phyloP scores from a whole-genome alignment of 352 stramenopile species.

The Lagenidium sp. region DNA sequence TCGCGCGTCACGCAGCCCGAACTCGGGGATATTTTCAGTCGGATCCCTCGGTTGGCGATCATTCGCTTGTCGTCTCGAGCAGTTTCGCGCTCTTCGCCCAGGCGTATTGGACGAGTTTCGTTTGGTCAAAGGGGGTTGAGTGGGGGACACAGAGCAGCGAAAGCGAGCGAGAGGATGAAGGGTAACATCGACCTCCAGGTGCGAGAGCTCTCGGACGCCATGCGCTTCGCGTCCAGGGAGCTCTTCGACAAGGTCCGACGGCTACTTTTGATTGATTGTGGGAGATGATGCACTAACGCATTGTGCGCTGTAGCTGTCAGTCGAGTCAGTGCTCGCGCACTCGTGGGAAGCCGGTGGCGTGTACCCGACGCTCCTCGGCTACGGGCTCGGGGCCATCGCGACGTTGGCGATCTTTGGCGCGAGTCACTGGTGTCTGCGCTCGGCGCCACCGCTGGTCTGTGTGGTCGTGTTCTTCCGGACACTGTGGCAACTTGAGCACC shows the following conservation, averaged over 20 bases:
- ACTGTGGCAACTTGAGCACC: conserved; percentile 13
- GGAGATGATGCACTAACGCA: too few relatives aligned
- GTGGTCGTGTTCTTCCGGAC: conserved; percentile 7
- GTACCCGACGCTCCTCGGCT: conserved; percentile 49
- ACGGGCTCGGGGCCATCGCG: conserved; percentile 33
- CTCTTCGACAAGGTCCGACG: conserved; percentile 10
- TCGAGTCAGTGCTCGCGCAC: conserved; percentile 24
- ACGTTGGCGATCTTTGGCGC: conserved; percentile 26
- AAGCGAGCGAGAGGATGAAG: background rate
- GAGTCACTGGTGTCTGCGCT: conserved; percentile 13
- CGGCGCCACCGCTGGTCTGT: conserved; percentile 3
- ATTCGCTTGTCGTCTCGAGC: too few relatives aligned
- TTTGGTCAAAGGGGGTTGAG: too few relatives aligned
- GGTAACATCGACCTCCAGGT: conserved; percentile 1
- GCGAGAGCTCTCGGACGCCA: conserved; percentile 6
- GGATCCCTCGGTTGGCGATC: too few relatives aligned
- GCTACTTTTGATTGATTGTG: too few relatives aligned
- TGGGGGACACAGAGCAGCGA: too few relatives aligned
- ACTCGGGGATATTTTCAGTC: too few relatives aligned
- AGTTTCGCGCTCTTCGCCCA: too few relatives aligned
- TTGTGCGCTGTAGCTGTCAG: conserved; percentile 35
- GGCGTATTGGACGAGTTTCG: too few relatives aligned
- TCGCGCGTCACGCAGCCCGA: too few relatives aligned
- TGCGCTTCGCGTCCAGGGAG: conserved; percentile 4
- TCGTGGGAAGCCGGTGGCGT: conserved; percentile 49